Evolutionary conservation across 345 rosid genomes (phyloP).

Genomic region (Salix viminalis): DNA sequence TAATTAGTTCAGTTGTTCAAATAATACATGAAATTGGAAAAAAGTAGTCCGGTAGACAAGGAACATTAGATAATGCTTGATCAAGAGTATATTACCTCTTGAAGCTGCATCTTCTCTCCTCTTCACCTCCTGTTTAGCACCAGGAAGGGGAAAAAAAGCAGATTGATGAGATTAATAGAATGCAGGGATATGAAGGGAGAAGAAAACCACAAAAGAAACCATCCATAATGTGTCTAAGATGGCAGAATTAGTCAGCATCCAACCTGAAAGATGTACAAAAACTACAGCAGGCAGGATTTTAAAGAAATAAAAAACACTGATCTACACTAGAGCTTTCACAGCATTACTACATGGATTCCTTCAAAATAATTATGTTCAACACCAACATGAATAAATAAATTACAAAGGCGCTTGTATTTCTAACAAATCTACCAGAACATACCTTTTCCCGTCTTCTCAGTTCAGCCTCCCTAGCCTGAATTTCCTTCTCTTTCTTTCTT

Average conservation of each 20-base stretch:
- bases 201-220: neutral
- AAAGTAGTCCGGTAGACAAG: neutral
- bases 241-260: neutral
- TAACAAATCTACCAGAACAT: neutral
- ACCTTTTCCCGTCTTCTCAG: slow-evolving; percentile 32
- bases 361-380: neutral
- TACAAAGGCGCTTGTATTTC: neutral
- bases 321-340: neutral
- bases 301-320: neutral
- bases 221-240: neutral
- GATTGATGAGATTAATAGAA: neutral
- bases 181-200: neutral
- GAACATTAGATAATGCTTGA: neutral
- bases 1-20: neutral
- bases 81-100: slow-evolving; percentile 19
- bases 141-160: neutral
- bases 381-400: neutral
- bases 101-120: slow-evolving; percentile 35
- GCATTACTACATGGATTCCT: neutral
- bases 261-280: neutral
- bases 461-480: slow-evolving; percentile 31
- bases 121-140: slow-evolving; percentile 23
- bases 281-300: neutral
- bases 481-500: slow-evolving; percentile 31
- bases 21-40: neutral